Base-by-base conservation (phyloP, 495 filamentous ascomycete species). In the Aspergillus biplanus region DNA sequence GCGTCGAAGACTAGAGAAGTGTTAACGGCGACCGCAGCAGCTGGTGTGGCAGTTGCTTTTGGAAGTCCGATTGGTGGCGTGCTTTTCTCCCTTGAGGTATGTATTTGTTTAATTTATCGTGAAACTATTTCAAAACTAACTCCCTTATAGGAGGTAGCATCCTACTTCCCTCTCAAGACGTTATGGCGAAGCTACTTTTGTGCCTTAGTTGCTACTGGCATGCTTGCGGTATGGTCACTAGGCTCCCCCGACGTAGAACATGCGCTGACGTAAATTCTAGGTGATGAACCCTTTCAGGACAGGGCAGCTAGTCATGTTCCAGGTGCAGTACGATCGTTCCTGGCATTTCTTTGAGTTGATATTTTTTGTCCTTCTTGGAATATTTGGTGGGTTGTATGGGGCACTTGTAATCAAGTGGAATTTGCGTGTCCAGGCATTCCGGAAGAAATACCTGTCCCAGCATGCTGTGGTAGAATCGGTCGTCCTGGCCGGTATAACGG, bases 361-460 rank as follows among this genome's bases (percentile, higher is more conserved):
- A 15, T 98, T 98, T 72, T 99, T 95, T 72, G 86, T 96, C 56
- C 83, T 96, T 49, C 83, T 99, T 50, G 95, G 95, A 21, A 82
- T 97, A 18, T 99, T 98, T 71, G 95, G 95, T 46, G 96, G 95
- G 9, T 79, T 99, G 3, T 99, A 99, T 66, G 95, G 95, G 54
- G 95, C 96, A 31, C 92, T 99, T 65, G 93, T 99, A 18, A 99
- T 97, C 72, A 97, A 97, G 71, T 99, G 95, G 95, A 97, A 99
- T 72, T 80, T 99, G 9, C 85, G 91, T 59, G 89, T 88, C 7
- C 92, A 96, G 72, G 89, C 92, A 6, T 98, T 99, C 73, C 88
- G 95, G 52, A 98, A 98, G 82, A 96, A 92, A 67, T 97, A 97
- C 71, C 83, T 99, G 2, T 82, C 86, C 0, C 84, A 92, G 60